Evolutionary conservation across 2,329 filamentous ascomycete species (phyloP).

Genomic region (Rutstroemia sp.): DNA sequence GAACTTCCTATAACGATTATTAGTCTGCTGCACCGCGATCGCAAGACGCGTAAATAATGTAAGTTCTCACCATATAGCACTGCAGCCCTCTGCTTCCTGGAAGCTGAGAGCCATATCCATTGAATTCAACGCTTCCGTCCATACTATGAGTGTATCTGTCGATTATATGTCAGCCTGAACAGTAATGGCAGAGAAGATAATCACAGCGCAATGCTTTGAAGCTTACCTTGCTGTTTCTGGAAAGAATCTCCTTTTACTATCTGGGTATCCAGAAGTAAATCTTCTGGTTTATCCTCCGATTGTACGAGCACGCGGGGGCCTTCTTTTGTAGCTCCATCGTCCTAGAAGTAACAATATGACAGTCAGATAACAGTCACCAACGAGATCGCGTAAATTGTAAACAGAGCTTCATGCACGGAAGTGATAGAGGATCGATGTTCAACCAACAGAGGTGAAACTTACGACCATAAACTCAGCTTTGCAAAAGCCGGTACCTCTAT

Average conservation of each 20-base stretch:
- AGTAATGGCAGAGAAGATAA: slow-evolving; percentile 17
- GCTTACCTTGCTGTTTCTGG: slow-evolving; percentile 90
- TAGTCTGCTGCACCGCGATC: slow-evolving; percentile 4
- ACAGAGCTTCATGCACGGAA: background rate
- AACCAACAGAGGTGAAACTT: slow-evolving; percentile 11
- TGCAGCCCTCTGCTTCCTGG: slow-evolving; percentile 92
- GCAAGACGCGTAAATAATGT: background rate
- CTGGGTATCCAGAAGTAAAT: slow-evolving; percentile 78
- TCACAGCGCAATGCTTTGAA: background rate
- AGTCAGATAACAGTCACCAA: slow-evolving; percentile 24
- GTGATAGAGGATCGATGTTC: background rate
- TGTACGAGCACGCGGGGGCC: slow-evolving; percentile 85
- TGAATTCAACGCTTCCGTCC: slow-evolving; percentile 79
- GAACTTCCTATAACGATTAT: slow-evolving; percentile 62
- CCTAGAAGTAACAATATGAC: slow-evolving; percentile 31
- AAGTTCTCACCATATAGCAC: slow-evolving; percentile 69
- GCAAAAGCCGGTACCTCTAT: slow-evolving; percentile 94
- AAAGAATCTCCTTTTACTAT: slow-evolving; percentile 94
- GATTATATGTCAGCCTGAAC: slow-evolving; percentile 22
- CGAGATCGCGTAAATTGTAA: slow-evolving; percentile 1
- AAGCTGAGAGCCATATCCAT: slow-evolving; percentile 98
- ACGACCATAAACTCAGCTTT: slow-evolving; percentile 45
- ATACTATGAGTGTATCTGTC: slow-evolving; percentile 91
- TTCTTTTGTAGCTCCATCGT: slow-evolving; percentile 55
- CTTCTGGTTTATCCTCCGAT: slow-evolving; percentile 83